Conservation (phyloP, 331 rosid genomes). For the Rhamnella rubrinervis region DNA sequence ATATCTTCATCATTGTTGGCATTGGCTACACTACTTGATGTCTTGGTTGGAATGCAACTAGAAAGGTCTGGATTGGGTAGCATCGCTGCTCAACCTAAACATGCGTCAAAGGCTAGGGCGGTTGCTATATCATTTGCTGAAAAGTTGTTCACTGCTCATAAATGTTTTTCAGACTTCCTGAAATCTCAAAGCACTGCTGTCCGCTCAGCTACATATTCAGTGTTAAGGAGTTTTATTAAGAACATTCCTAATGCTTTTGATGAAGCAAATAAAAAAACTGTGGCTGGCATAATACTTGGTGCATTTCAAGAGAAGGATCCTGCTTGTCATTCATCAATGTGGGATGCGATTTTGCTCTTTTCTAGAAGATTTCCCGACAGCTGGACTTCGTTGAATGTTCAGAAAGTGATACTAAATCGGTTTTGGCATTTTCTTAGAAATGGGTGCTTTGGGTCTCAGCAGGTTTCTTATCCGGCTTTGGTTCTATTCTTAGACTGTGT, state of each 20-base stretch:
- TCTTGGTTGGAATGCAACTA: constrained; percentile 51
- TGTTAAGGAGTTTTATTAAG: constrained; percentile 69
- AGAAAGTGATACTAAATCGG: constrained; percentile 65
- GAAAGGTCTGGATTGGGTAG: constrained; percentile 57
- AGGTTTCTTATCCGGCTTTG: constrained; percentile 78
- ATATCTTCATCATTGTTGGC: constrained; percentile 86
- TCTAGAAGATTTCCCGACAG: constrained; percentile 72
- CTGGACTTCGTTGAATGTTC: constrained; percentile 74
- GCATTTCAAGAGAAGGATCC: constrained; percentile 89
- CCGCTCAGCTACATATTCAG: constrained; percentile 80
- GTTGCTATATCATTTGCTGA: constrained; percentile 79
- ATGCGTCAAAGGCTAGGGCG: constrained; percentile 68
- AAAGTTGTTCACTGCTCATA: constrained; percentile 71
- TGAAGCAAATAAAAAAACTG: constrained; percentile 66
- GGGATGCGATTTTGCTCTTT: constrained; percentile 81
- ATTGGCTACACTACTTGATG: constrained; percentile 88
- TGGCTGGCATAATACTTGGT: constrained; percentile 76
- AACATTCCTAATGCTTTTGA: constrained; percentile 69
- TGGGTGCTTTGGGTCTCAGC: constrained; percentile 91
- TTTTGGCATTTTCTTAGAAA: constrained; percentile 83
- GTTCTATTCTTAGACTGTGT: constrained; percentile 65
- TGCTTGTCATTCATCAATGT: constrained; percentile 81
- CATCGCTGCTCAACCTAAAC: constrained; percentile 56
- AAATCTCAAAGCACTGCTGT: constrained; percentile 68
- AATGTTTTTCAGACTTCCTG: constrained; percentile 58